These are phyloP conservation scores for Nannochloris sp. DNA, from an alignment of 139 green algal genomes.

Conservation along the genomic window DNA sequence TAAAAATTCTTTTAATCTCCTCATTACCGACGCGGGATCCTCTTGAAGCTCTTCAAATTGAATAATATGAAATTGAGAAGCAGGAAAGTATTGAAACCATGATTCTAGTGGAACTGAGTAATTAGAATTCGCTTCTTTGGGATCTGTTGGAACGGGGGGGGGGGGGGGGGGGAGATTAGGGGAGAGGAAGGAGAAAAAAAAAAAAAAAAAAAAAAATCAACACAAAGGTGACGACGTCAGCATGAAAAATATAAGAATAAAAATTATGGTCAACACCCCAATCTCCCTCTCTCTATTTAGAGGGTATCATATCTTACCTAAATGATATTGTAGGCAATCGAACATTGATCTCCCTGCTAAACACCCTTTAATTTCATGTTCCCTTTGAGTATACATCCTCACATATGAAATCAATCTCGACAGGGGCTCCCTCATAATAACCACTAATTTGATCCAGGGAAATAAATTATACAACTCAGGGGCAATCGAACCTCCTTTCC, in stretches of 20 bases:
- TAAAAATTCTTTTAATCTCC: background rate
- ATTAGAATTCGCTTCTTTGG: background rate
- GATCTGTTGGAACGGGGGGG: too few relatives aligned
- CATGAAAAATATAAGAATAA: background rate
- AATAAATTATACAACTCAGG: background rate
- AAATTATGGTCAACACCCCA: background rate
- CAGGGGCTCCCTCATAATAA: background rate
- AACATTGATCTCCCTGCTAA: background rate
- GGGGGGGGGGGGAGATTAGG: too few relatives aligned
- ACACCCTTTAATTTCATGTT: background rate
- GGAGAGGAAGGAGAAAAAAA: background rate
- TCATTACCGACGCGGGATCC: background rate
- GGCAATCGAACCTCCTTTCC: background rate
- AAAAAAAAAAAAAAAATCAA: background rate
- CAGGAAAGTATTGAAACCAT: background rate
- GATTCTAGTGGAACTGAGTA: background rate
- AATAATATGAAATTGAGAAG: background rate
- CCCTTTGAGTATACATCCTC: background rate
- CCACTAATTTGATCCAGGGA: background rate
- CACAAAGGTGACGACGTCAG: background rate
- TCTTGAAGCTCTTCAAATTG: background rate
- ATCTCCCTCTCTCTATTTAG: too few relatives aligned
- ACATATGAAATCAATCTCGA: background rate
- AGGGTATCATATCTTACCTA: background rate
- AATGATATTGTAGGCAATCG: background rate